Conservation (phyloP, 1,284 basidiomycete species). For the Apiotrichum laibachii region DNA sequence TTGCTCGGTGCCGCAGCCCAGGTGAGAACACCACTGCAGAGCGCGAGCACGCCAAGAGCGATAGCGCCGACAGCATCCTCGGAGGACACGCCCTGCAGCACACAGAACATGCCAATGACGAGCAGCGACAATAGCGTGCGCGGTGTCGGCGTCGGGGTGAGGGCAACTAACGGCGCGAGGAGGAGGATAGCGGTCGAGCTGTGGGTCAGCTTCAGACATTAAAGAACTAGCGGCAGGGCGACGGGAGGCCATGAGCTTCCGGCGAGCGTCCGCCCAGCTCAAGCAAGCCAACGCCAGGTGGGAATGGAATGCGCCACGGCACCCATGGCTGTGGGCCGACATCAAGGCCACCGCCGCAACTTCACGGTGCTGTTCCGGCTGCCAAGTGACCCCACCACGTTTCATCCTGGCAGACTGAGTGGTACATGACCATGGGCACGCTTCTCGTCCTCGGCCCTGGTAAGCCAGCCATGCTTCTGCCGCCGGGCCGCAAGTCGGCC, state of each 20-base stretch:
- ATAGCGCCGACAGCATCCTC: background rate
- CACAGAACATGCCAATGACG: background rate
- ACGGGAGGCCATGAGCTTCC: too few species aligned
- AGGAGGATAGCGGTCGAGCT: background rate
- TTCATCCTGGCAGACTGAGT: too few species aligned
- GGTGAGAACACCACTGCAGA: background rate
- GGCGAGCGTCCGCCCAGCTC: too few species aligned
- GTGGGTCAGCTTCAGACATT: background rate
- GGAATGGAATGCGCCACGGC: background rate
- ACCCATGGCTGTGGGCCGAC: too few species aligned
- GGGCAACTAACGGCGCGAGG: background rate
- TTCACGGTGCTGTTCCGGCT: background rate
- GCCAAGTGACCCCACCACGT: constrained; percentile 4
- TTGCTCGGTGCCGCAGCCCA: background rate
- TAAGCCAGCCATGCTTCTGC: too few species aligned
- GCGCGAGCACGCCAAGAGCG: background rate
- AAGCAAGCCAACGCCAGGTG: background rate
- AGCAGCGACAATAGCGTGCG: background rate
- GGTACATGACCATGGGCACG: too few species aligned
- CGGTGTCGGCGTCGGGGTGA: background rate
- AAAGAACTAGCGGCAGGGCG: too few species aligned
- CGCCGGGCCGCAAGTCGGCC: too few species aligned
- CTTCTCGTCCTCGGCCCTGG: too few species aligned
- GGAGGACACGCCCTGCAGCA: background rate
- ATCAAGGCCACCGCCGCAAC: too few species aligned